Evolutionary conservation across 768 basidiomycete species (phyloP).

Genomic region (Melanogaster broomeanus): DNA sequence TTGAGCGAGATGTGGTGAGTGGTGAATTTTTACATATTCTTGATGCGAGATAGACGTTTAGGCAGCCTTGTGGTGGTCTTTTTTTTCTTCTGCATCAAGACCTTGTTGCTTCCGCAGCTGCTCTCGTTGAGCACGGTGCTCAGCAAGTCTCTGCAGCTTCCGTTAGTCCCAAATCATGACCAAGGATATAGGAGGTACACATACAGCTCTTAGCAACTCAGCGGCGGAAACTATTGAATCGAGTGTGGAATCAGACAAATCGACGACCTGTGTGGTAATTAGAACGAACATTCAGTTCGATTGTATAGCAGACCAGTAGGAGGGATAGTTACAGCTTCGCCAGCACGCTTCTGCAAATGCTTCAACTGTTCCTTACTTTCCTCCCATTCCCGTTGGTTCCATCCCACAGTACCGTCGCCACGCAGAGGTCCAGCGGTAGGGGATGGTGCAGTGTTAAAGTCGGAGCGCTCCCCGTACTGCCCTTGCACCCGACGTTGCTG

Average conservation of each 20-base stretch:
- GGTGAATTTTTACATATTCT: conserved; percentile 23
- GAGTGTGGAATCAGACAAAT: conserved; percentile 68
- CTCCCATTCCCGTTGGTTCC: conserved; percentile 40
- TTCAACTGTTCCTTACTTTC: conserved; percentile 49
- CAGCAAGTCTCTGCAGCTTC: conserved; percentile 32
- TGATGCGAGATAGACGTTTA: conserved; percentile 20
- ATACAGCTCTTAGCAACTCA: conserved; percentile 59
- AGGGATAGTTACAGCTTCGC: conserved; percentile 44
- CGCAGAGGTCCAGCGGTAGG: conserved; percentile 8
- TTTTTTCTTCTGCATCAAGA: conserved; percentile 54
- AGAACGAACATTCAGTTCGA: neutral
- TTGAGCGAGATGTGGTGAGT: conserved; percentile 10
- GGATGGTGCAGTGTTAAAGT: conserved; percentile 4
- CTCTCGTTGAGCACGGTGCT: conserved; percentile 29
- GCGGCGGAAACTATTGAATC: conserved; percentile 59
- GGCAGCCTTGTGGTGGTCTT: conserved; percentile 23
- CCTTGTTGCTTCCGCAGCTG: conserved; percentile 46
- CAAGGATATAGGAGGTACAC: conserved; percentile 23
- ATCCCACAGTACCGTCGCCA: conserved; percentile 16
- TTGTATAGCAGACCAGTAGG: neutral
- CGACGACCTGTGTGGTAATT: conserved; percentile 50
- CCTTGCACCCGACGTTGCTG: conserved; percentile 21
- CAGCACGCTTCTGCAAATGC: conserved; percentile 49
- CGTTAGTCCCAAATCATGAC: neutral
- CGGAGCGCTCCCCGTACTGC: conserved; percentile 12